Conservation (phyloP, 208 protist species). For the Leishmania guyanensis region DNA sequence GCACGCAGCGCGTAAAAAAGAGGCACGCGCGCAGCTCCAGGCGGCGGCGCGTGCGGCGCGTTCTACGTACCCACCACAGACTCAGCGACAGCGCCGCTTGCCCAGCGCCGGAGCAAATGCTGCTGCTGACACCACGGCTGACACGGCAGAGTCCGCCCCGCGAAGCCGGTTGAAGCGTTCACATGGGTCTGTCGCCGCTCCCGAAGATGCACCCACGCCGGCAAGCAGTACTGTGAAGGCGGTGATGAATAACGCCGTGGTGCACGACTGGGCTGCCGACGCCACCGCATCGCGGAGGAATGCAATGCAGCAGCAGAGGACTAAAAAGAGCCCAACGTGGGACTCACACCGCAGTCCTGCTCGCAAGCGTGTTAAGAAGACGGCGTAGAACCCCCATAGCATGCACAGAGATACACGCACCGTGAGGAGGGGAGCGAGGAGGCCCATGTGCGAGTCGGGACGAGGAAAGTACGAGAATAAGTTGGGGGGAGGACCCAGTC, state of each 20-base stretch:
- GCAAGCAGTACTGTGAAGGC: not conserved
- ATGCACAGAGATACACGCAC: not conserved
- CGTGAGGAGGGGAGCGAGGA: not conserved
- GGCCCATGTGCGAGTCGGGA: not conserved
- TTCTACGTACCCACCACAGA: not conserved
- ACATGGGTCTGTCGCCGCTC: not conserved
- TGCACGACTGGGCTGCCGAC: not conserved
- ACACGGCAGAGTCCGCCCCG: not conserved
- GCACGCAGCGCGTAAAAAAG: conserved; percentile 47
- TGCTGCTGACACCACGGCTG: not conserved
- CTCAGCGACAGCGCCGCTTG: not conserved
- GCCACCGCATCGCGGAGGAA: conserved; percentile 4
- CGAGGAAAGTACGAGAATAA: not conserved
- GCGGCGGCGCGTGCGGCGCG: conserved; percentile 8
- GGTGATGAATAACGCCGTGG: not conserved
- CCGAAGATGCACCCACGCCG: not conserved
- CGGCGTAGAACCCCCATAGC: not conserved
- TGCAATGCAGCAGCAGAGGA: conserved; percentile 3
- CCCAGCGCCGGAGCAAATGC: not conserved
- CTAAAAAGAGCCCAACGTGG: not conserved
- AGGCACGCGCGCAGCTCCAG: conserved; percentile 20
- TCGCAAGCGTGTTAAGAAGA: conserved; percentile 11
- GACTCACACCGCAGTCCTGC: not conserved
- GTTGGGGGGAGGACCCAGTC: not conserved
- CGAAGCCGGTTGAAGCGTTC: not conserved